phyloP scores from a whole-genome alignment of 495 filamentous ascomycete species.

The Niebla homalea region DNA sequence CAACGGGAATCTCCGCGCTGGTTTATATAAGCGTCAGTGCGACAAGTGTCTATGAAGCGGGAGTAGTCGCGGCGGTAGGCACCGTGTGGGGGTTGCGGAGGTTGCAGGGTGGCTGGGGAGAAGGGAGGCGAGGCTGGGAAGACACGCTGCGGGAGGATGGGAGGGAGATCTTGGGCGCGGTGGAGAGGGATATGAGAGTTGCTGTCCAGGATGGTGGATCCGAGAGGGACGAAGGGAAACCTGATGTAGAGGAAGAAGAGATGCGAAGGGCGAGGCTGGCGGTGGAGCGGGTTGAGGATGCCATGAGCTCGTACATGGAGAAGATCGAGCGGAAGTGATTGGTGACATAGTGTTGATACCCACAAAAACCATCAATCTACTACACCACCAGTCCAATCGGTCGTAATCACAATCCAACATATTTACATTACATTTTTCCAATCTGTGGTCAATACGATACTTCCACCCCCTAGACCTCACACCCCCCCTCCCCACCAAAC shows the following conservation, averaged over 20 bases:
- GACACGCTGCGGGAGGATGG: slow-evolving; percentile 69
- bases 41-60: slow-evolving; percentile 55
- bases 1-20: slow-evolving; percentile 51
- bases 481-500: no score
- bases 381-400: no score
- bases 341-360: no score
- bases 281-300: slow-evolving; percentile 30
- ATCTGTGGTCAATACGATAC: no score
- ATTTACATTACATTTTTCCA: no score
- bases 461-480: no score
- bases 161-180: slow-evolving; percentile 52
- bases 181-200: slow-evolving; percentile 49
- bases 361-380: no score
- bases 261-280: slow-evolving; percentile 41
- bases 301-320: no score
- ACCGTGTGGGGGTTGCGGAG: slow-evolving; percentile 56
- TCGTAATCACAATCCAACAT: no score
- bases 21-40: slow-evolving; percentile 49
- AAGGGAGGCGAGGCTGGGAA: slow-evolving; percentile 56
- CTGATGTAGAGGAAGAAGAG: slow-evolving; percentile 31
- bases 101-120: slow-evolving; percentile 71
- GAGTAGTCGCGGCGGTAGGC: slow-evolving; percentile 67
- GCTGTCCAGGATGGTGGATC: slow-evolving; percentile 39
- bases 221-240: slow-evolving; percentile 23
- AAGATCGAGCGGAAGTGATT: no score